Evolutionary conservation across 2,329 filamentous ascomycete genomes (phyloP).

Genomic region (Stromatinia cepivora): DNA sequence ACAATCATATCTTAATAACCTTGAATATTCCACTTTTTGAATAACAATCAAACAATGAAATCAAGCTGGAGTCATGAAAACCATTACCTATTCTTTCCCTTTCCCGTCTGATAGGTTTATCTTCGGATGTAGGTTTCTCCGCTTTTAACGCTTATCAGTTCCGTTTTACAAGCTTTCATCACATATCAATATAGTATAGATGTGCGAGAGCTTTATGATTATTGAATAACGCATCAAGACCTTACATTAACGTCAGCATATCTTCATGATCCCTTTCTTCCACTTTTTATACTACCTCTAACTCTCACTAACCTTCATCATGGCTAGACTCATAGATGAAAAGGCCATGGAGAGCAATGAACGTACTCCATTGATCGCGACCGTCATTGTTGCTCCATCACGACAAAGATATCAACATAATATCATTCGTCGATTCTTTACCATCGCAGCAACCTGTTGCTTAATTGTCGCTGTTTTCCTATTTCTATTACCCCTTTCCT

Average conservation of each 20-base stretch:
- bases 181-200: not conserved
- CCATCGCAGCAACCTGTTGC: slow-evolving; percentile 57
- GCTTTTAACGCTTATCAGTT: not conserved
- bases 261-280: not conserved
- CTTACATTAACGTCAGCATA: not conserved
- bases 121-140: slow-evolving; percentile 1
- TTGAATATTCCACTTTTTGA: too few species aligned
- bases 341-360: slow-evolving; percentile 41
- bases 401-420: slow-evolving; percentile 59
- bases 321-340: slow-evolving; percentile 18
- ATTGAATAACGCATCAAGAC: not conserved
- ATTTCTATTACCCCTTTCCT: slow-evolving; percentile 51
- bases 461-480: slow-evolving; percentile 45
- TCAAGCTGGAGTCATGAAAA: too few species aligned
- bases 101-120: not conserved
- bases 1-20: not conserved
- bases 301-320: slow-evolving; percentile 11
- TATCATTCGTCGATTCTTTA: slow-evolving; percentile 65
- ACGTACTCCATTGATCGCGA: slow-evolving; percentile 66
- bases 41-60: not conserved
- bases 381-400: slow-evolving; percentile 55
- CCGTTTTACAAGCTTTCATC: not conserved
- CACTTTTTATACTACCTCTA: too few species aligned
- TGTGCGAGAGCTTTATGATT: too few species aligned
- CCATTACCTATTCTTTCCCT: not conserved